Evolutionary conservation across 2,329 filamentous ascomycete genomes (phyloP).

Genomic region (Epichloe coenophiala): DNA sequence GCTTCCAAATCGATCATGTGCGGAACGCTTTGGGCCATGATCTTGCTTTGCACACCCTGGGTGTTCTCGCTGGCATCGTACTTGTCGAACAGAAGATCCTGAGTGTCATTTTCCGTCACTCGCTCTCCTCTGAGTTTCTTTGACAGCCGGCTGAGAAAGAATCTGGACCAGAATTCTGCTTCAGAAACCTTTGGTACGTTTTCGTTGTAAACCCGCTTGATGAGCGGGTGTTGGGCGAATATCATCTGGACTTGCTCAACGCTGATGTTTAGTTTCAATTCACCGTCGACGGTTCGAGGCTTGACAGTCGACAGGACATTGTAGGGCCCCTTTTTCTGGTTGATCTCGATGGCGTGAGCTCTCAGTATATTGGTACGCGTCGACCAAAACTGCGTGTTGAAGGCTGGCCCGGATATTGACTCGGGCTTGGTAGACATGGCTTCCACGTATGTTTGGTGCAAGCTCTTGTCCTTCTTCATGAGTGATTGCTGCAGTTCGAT

Average conservation of each 20-base stretch:
- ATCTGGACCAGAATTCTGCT: constrained; percentile 79
- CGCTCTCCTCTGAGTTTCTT: constrained; percentile 88
- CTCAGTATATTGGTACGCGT: constrained; percentile 74
- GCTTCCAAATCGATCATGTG: constrained; percentile 85
- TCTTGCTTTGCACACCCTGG: constrained; percentile 34
- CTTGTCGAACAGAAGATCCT: constrained; percentile 70
- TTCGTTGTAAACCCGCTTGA: constrained; percentile 84
- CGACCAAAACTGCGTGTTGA: constrained; percentile 91
- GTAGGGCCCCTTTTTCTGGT: constrained; percentile 78
- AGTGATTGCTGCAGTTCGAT: constrained; percentile 77
- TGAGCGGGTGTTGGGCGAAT: constrained; percentile 81
- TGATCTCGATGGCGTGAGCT: constrained; percentile 77
- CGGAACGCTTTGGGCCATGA: constrained; percentile 56
- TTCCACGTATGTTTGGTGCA: constrained; percentile 80
- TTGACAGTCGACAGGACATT: constrained; percentile 89
- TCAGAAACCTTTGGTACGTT: constrained; percentile 74
- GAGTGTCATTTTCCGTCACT: constrained; percentile 61
- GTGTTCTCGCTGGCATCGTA: constrained; percentile 66
- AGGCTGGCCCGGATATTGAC: constrained; percentile 64
- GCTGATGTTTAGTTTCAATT: constrained; percentile 69
- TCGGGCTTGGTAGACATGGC: constrained; percentile 73
- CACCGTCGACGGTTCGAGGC: constrained; percentile 35
- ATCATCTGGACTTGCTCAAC: constrained; percentile 89
- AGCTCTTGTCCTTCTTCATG: constrained; percentile 60
- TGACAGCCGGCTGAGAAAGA: constrained; percentile 81